Percentiles rank a stretch among this genome's conserved stretches.
These are phyloP conservation scores for Trichoderma cornu-damae DNA, from an alignment of 2,329 filamentous ascomycete species.

Conservation along the genomic window DNA sequence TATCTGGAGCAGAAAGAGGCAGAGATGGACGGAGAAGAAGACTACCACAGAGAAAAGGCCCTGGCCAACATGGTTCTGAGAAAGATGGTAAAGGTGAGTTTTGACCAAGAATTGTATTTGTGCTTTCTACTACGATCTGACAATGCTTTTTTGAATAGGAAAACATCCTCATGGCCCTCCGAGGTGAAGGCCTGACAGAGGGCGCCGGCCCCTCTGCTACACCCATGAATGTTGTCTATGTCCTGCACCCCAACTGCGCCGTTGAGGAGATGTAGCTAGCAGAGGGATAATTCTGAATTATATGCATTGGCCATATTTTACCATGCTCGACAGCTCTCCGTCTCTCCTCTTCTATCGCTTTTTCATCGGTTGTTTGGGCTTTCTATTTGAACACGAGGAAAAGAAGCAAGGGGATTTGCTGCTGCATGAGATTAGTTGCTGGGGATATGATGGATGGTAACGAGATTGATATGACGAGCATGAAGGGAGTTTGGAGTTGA, in stretches of 20 bases:
- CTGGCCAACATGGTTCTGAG: constrained; percentile 82
- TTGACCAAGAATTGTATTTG: constrained; percentile 42
- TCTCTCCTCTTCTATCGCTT: neutral
- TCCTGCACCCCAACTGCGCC: constrained; percentile 90
- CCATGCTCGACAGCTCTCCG: neutral
- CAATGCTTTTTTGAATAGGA: constrained; percentile 60
- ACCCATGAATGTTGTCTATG: constrained; percentile 58
- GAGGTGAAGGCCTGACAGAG: constrained; percentile 54
- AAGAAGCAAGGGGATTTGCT: neutral
- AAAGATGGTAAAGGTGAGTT: constrained; percentile 86
- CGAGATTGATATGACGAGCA: constrained; percentile 9
- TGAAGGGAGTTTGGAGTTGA: constrained; percentile 20
- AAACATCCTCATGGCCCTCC: constrained; percentile 79
- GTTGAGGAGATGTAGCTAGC: constrained; percentile 55
- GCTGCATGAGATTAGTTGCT: neutral
- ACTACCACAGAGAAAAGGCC: constrained; percentile 67
- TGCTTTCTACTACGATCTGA: constrained; percentile 42
- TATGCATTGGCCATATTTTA: neutral
- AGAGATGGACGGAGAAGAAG: constrained; percentile 74
- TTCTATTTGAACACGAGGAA: neutral
- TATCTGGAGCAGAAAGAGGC: constrained; percentile 89
- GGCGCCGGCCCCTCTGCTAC: constrained; percentile 42
- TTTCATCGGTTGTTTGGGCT: neutral
- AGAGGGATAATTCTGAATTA: neutral
- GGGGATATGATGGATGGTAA: neutral